A percentile compares a stretch with the other conserved stretches of the same genome.
phyloP scores from a whole-genome alignment of 1,284 basidiomycete genomes.

The Butyriboletus appendiculatus region DNA sequence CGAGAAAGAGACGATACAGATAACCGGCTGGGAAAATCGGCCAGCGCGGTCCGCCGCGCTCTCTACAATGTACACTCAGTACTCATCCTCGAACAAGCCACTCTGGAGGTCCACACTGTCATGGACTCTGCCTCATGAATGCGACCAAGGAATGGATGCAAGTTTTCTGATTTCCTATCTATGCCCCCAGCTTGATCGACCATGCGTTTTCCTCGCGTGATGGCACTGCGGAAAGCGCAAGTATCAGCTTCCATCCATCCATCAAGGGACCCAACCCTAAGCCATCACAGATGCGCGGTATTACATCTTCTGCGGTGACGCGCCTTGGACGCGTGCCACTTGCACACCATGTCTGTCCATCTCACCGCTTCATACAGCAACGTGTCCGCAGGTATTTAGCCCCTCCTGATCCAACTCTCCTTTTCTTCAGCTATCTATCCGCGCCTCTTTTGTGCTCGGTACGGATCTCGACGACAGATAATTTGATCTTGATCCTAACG shows the following conservation, averaged over 20 bases:
- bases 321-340: background rate
- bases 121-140: background rate
- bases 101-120: too few relatives aligned
- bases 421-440: background rate
- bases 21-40: constrained; percentile 9
- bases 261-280: constrained; percentile 1
- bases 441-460: constrained; percentile 8
- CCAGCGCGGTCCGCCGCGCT: too few relatives aligned
- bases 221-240: background rate
- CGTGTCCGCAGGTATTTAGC: constrained; percentile 4
- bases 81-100: background rate
- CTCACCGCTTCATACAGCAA: background rate
- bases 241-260: background rate
- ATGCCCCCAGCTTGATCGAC: background rate
- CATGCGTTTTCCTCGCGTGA: constrained; percentile 8
- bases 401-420: background rate
- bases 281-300: background rate
- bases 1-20: background rate
- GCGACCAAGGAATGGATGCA: background rate
- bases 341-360: too few relatives aligned
- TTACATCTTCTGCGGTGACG: background rate
- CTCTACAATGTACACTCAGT: background rate
- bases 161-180: background rate
- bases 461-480: constrained; percentile 5
- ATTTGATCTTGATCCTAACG: background rate